phyloP scores from a whole-genome alignment of 192 early-diverging fungal genomes.

The Helicostylum pulchrum region DNA sequence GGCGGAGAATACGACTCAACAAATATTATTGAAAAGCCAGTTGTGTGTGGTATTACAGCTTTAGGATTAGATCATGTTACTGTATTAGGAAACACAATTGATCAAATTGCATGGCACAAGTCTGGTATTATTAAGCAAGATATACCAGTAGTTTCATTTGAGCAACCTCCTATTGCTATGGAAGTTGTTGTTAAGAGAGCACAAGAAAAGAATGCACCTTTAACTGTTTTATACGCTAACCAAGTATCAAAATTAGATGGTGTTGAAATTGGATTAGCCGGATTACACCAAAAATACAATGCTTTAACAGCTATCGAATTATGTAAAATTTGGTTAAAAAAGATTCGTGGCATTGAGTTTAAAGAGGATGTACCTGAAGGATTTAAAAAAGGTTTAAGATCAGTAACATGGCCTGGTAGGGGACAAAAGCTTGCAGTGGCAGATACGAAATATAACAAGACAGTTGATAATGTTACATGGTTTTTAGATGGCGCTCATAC shows the following conservation, averaged over 20 bases:
- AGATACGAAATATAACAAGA: slow-evolving; percentile 31
- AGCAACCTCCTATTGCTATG: slow-evolving; percentile 68
- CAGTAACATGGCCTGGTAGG: slow-evolving; percentile 85
- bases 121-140: slow-evolving; percentile 75
- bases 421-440: slow-evolving; percentile 61
- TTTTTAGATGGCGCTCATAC: slow-evolving; percentile 97
- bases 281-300: slow-evolving; percentile 83
- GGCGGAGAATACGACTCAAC: slow-evolving; percentile 86
- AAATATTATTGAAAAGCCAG: slow-evolving; percentile 67
- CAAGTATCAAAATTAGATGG: slow-evolving; percentile 24
- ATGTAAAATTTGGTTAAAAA: slow-evolving; percentile 66
- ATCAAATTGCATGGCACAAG: slow-evolving; percentile 81
- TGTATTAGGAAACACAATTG: slow-evolving; percentile 69
- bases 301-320: slow-evolving; percentile 75
- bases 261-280: slow-evolving; percentile 65
- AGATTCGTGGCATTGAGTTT: slow-evolving; percentile 31
- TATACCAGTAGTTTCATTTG: slow-evolving; percentile 69
- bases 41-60: slow-evolving; percentile 78
- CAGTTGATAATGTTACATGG: slow-evolving; percentile 51
- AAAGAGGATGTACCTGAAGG: slow-evolving; percentile 37
- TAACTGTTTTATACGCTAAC: slow-evolving; percentile 34
- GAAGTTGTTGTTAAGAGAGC: slow-evolving; percentile 67
- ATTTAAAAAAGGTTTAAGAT: slow-evolving; percentile 62
- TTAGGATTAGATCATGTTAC: slow-evolving; percentile 76
- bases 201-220: slow-evolving; percentile 55